Percentiles rank a stretch among this genome's conserved stretches.
Evolutionary conservation across 495 filamentous ascomycete genomes (phyloP).

Genomic region (Mycothermus thermophilus): DNA sequence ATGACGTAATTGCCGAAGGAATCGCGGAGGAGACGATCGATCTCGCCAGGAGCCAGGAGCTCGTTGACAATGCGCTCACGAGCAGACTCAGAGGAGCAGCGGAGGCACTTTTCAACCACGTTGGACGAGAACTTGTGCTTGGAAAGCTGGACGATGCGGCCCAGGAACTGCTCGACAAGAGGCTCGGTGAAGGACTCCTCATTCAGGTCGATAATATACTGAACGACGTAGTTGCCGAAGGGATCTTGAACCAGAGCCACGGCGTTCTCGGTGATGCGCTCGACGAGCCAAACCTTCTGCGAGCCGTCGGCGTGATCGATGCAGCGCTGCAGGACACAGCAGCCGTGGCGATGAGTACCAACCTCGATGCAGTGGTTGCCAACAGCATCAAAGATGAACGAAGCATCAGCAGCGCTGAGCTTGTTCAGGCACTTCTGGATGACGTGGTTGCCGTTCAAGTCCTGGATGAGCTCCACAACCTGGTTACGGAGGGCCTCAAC

Average conservation of each 20-base stretch:
- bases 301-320: constrained; percentile 88
- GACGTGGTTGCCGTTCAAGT: constrained; percentile 95
- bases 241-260: constrained; percentile 83
- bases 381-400: constrained; percentile 95
- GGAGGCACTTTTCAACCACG: constrained; percentile 93
- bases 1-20: constrained; percentile 94
- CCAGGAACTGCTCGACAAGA: constrained; percentile 60
- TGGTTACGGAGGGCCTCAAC: constrained; percentile 61
- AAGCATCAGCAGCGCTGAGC: constrained; percentile 61
- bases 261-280: constrained; percentile 69
- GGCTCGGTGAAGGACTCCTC: constrained; percentile 74
- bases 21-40: constrained; percentile 78
- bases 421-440: constrained; percentile 98
- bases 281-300: constrained; percentile 77
- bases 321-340: constrained; percentile 94
- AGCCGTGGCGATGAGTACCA: constrained; percentile 93
- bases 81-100: constrained; percentile 52
- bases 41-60: constrained; percentile 57
- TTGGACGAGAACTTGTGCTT: constrained; percentile 99
- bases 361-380: constrained; percentile 74
- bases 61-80: constrained; percentile 75
- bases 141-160: constrained; percentile 61
- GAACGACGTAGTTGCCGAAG: constrained; percentile 95
- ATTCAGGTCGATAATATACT: constrained; percentile 91
- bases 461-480: constrained; percentile 88